These are phyloP conservation scores for Daedaleopsis sinensis DNA, from an alignment of 768 basidiomycete species.

Conservation along the genomic window DNA sequence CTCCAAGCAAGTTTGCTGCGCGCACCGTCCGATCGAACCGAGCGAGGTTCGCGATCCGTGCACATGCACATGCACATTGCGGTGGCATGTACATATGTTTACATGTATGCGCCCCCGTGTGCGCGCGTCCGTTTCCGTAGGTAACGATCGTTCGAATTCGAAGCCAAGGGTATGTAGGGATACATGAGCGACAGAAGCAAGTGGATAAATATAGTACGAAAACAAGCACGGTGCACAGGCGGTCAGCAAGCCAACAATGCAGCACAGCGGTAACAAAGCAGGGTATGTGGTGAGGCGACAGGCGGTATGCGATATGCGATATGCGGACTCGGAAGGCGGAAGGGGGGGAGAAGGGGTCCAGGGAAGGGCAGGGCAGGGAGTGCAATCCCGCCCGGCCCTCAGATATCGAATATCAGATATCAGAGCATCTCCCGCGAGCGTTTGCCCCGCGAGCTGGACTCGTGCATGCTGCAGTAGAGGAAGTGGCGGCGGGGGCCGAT, in stretches of 20 bases:
- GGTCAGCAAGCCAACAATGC: not conserved
- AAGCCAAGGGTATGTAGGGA: not conserved
- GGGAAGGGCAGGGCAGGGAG: too few species aligned
- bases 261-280: not conserved
- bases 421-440: slow-evolving; percentile 42
- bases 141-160: not conserved
- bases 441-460: slow-evolving; percentile 49
- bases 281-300: too few species aligned
- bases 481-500: slow-evolving; percentile 83
- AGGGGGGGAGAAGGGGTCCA: too few species aligned
- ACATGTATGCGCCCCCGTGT: too few species aligned
- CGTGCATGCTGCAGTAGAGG: slow-evolving; percentile 78
- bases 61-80: too few species aligned
- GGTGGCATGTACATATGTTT: too few species aligned
- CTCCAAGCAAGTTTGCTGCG: not conserved
- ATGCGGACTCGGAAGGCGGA: too few species aligned
- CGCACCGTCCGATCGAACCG: too few species aligned
- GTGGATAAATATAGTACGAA: not conserved
- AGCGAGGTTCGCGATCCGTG: too few species aligned
- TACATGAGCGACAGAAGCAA: not conserved
- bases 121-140: not conserved
- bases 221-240: not conserved
- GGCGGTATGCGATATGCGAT: too few species aligned
- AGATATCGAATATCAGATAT: not conserved
- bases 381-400: too few species aligned